Evolutionary conservation across 768 basidiomycete species (phyloP), one percentile per base, ranked within the genome.

Genomic region (Boletus rubropictus): DNA sequence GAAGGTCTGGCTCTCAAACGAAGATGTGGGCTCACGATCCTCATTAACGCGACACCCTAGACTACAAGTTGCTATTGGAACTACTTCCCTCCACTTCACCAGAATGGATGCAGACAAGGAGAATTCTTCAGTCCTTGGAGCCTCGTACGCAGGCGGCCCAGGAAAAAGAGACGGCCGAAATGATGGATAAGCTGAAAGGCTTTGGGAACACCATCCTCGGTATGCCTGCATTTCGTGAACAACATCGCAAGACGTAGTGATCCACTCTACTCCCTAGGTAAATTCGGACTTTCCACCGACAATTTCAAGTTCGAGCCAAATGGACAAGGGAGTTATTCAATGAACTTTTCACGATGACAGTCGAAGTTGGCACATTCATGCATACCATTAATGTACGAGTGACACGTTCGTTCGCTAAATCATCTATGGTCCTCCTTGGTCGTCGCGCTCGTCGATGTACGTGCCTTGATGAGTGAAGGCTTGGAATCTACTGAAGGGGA

Each of bases 281-380:
- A 87, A 50, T 98, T 98, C 61, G 95, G 96, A 15, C 65, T 98
- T 53, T 92, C 86, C 12, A 97, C 94, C 0, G 84, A 98, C 62
- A 98, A 95, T 69, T 98, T 98, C 77, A 87, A 98, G 69, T 90
- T 99, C 59, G 83, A 84, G 50, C 90, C 90, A 15, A 94, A 95
- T 53, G 89, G 85, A 6, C 84, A 92, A 52, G 95, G 95, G n/a
- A 92, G 95, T 0, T 98, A 97, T 70, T 88, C 86, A 1, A 81
- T 98, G 79, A 88, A 89, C 58, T 96, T 98, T 62, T 72, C 70
- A 37, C 76, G 64, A 57, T 84, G 64, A 74, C 44, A 29, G 10
- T 11, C 3, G 20, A 25, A 35, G 32, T 11, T 29, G 11, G 10
- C 39, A 39, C 20, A 8, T 39, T 38, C 28, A 49, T 34, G 10